phyloP scores from a whole-genome alignment of 768 basidiomycete genomes.

The Boletus sensibilis region DNA sequence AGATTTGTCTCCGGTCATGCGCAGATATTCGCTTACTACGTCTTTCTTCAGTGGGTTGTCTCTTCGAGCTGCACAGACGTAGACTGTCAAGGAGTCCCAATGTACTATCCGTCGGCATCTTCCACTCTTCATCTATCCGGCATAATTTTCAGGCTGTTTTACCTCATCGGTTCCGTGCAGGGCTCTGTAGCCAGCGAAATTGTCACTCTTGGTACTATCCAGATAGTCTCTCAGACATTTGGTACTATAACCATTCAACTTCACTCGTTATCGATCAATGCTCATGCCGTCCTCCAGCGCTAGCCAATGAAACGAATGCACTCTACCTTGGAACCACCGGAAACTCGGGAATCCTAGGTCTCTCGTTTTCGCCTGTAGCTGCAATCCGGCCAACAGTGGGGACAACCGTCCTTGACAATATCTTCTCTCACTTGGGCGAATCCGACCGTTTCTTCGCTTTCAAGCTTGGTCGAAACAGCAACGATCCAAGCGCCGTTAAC shows the following conservation, averaged over 20 bases:
- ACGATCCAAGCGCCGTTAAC: constrained; percentile 16
- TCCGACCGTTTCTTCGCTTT: constrained; percentile 48
- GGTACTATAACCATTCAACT: constrained; percentile 31
- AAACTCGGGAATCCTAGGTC: constrained; percentile 56
- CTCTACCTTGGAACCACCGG: constrained; percentile 46
- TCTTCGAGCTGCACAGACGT: constrained; percentile 42
- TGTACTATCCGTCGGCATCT: constrained; percentile 37
- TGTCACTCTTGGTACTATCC: constrained; percentile 44
- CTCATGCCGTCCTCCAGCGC: constrained; percentile 32
- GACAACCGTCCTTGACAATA: constrained; percentile 45
- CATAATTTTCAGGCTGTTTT: constrained; percentile 43
- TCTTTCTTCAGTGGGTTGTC: constrained; percentile 47
- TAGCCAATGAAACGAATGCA: constrained; percentile 43
- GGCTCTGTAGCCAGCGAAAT: constrained; percentile 53
- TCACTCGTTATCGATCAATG: background rate
- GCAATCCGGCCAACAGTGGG: constrained; percentile 47
- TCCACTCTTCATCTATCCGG: constrained; percentile 32
- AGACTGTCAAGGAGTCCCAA: constrained; percentile 47
- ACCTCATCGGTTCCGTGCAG: constrained; percentile 52
- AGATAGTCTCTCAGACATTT: constrained; percentile 47
- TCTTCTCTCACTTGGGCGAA: constrained; percentile 43
- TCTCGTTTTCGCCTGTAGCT: constrained; percentile 48
- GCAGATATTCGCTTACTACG: constrained; percentile 2
- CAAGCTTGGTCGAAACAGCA: constrained; percentile 41
- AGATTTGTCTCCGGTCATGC: constrained; percentile 4